Conservation (phyloP, 1,139 yeast genomes). For the Geotrichum restrictum region DNA sequence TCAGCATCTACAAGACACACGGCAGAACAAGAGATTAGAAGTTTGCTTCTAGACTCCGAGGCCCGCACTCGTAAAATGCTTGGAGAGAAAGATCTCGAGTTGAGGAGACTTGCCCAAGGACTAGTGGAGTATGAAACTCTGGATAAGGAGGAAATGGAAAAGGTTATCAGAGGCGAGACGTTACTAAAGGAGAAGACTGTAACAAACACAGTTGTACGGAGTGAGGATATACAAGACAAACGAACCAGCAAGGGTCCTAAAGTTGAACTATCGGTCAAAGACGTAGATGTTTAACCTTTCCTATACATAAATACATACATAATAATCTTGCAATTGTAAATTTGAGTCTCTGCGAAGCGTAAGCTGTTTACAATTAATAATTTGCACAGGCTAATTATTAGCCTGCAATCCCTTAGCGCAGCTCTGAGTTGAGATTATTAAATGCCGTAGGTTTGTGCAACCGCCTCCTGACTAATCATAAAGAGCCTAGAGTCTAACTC, state of each 20-base stretch:
- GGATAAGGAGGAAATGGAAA: constrained; percentile 85
- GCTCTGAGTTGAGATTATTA: too few relatives aligned
- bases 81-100: constrained; percentile 59
- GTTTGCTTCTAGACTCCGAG: constrained; percentile 68
- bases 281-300: background rate
- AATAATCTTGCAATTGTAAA: too few relatives aligned
- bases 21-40: constrained; percentile 90
- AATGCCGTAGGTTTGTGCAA: too few relatives aligned
- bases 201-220: constrained; percentile 73
- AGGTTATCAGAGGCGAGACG: constrained; percentile 72
- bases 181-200: constrained; percentile 62
- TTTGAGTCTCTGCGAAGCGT: too few relatives aligned
- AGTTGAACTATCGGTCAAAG: constrained; percentile 3
- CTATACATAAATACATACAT: too few relatives aligned
- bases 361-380: too few relatives aligned
- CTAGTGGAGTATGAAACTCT: constrained; percentile 92
- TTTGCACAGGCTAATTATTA: too few relatives aligned
- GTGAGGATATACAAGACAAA: constrained; percentile 38
- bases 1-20: constrained; percentile 78
- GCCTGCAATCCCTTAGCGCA: too few relatives aligned
- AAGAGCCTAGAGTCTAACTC: too few relatives aligned
- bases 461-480: too few relatives aligned
- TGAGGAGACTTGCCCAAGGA: constrained; percentile 87
- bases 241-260: constrained; percentile 27
- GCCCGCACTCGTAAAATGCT: constrained; percentile 70